These are phyloP conservation scores for Daucus carota DNA, from an alignment of 129 eudicot species.

Conservation along the genomic window DH1_v3.0 NC_030389.2:23182001-23182500, in stretches of 20 bases:
- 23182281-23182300: constrained; percentile 35
- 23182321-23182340: not conserved
- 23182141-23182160: not conserved
- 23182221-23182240: constrained; percentile 49
- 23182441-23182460: constrained; percentile 49
- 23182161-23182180: not conserved
- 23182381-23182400: constrained; percentile 50
- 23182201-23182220: constrained; percentile 54
- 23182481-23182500: constrained; percentile 29
- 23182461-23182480: constrained; percentile 46
- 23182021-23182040: constrained; percentile 37
- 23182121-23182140: not conserved
- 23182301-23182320: constrained; percentile 43
- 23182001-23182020: constrained; percentile 48
- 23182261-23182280: constrained; percentile 37
- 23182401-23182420: constrained; percentile 46
- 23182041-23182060: constrained; percentile 42
- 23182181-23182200: constrained; percentile 20
- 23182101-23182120: constrained; percentile 41
- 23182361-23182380: constrained; percentile 38
- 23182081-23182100: constrained; percentile 43
- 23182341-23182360: constrained; percentile 24
- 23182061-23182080: constrained; percentile 57
- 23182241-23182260: constrained; percentile 43
- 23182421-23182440: constrained; percentile 49